phyloP scores from a whole-genome alignment of 139 green algal genomes.

The Chlamydomonas asymmetrica region DNA sequence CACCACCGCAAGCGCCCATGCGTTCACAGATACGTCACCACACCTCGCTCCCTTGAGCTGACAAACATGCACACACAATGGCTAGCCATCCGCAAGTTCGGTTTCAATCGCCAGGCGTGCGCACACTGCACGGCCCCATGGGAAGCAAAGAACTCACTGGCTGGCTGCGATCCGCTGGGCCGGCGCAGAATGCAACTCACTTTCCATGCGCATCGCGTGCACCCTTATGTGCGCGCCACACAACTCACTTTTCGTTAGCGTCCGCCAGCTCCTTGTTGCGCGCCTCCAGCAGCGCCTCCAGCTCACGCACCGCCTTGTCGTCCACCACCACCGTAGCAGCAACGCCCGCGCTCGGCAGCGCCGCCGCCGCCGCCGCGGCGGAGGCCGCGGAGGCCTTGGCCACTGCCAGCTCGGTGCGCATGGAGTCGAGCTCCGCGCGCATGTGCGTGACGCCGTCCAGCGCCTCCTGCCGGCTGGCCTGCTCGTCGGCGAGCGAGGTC shows the following conservation, averaged over 20 bases:
- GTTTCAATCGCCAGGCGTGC: too few relatives aligned
- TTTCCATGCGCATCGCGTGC: too few relatives aligned
- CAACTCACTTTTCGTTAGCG: constrained; percentile 29
- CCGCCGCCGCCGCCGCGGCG: background rate
- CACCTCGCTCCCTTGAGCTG: too few relatives aligned
- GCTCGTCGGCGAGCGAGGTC: constrained; percentile 56
- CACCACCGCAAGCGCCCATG: too few relatives aligned
- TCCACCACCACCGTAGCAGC: constrained; percentile 9
- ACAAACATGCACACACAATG: too few relatives aligned
- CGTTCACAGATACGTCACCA: too few relatives aligned
- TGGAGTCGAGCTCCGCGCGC: constrained; percentile 53
- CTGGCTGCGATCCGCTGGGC: too few relatives aligned
- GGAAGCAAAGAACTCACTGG: too few relatives aligned
- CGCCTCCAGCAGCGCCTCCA: constrained; percentile 44
- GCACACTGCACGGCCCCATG: too few relatives aligned
- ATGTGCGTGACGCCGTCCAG: constrained; percentile 40
- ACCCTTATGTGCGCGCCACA: too few relatives aligned
- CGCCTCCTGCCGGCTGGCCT: constrained; percentile 53
- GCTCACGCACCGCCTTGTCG: constrained; percentile 36
- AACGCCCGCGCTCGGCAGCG: background rate
- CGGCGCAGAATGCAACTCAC: too few relatives aligned
- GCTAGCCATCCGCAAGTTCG: too few relatives aligned
- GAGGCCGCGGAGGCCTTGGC: constrained; percentile 24
- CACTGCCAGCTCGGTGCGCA: constrained; percentile 37
- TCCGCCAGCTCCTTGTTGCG: constrained; percentile 51